Evolutionary conservation across 306 rosid species (phyloP).

Genomic region (Trifolium repens): DNA sequence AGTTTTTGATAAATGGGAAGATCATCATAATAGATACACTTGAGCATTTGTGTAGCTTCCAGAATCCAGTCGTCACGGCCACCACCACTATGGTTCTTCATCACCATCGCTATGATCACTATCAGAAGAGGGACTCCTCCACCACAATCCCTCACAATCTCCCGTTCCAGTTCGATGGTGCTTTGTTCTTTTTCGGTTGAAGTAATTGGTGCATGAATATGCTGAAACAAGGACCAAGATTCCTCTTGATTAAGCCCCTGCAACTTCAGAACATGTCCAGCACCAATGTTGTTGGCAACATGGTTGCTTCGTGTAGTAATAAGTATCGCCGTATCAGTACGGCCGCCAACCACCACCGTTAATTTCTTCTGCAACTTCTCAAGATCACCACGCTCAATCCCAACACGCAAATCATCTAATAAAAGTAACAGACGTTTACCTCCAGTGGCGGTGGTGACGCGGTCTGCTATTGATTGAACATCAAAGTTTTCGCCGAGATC

Average conservation of each 20-base stretch:
- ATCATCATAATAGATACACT: background rate
- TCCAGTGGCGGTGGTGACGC: too few species aligned
- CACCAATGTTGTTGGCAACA: background rate
- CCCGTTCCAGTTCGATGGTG: too few species aligned
- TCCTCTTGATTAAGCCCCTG: constrained; percentile 18
- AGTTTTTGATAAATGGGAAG: background rate
- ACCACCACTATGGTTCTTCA: background rate
- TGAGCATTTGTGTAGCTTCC: background rate
- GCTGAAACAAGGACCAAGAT: background rate
- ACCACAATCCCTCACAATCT: background rate
- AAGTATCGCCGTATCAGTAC: background rate
- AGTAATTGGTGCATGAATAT: background rate
- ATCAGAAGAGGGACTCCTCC: constrained; percentile 27
- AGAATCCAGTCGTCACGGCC: background rate
- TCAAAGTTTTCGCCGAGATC: too few species aligned
- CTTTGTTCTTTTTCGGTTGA: background rate
- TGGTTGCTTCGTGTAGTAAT: constrained; percentile 4
- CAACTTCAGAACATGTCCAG: background rate
- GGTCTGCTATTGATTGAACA: background rate
- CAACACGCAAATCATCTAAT: background rate
- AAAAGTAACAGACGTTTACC: too few species aligned
- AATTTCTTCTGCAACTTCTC: background rate
- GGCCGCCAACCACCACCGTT: background rate
- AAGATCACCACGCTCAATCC: background rate
- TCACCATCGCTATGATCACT: background rate